These are phyloP conservation scores for Dothistroma septosporum DNA, from an alignment of 2,329 filamentous ascomycete species.

Conservation along the genomic window DNA sequence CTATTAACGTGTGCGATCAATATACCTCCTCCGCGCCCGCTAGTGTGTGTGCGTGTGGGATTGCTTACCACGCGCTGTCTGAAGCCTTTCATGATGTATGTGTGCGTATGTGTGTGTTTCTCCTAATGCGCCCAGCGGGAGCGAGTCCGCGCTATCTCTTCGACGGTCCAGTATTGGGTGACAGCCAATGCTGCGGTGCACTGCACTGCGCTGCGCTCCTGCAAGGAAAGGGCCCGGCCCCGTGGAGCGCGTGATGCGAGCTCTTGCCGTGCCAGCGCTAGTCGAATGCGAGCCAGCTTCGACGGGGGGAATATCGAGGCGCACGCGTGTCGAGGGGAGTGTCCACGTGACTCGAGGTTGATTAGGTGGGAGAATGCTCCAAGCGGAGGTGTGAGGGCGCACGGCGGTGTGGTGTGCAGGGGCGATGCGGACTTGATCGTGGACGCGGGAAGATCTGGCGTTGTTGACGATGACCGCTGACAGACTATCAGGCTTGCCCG, in stretches of 20 bases:
- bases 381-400: background rate
- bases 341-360: constrained; percentile 8
- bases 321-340: background rate
- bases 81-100: constrained; percentile 79
- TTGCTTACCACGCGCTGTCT: constrained; percentile 89
- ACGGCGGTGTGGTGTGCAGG: background rate
- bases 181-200: constrained; percentile 28
- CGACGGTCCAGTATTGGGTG: background rate
- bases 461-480: background rate
- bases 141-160: constrained; percentile 6
- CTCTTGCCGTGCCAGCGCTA: constrained; percentile 7
- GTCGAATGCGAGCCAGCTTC: background rate
- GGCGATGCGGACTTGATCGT: background rate
- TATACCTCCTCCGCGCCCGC: constrained; percentile 6
- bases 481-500: background rate
- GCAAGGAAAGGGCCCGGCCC: constrained; percentile 24
- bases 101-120: constrained; percentile 1
- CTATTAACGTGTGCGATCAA: constrained; percentile 42
- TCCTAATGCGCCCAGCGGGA: constrained; percentile 12
- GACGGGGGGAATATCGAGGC: background rate
- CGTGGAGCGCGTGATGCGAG: constrained; percentile 17
- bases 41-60: constrained; percentile 19
- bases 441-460: constrained; percentile 2
- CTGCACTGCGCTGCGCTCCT: constrained; percentile 11
- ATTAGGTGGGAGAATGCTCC: background rate